Conservation (phyloP, 2,329 filamentous ascomycete species). For the Cordyceps cateniannulata region DNA sequence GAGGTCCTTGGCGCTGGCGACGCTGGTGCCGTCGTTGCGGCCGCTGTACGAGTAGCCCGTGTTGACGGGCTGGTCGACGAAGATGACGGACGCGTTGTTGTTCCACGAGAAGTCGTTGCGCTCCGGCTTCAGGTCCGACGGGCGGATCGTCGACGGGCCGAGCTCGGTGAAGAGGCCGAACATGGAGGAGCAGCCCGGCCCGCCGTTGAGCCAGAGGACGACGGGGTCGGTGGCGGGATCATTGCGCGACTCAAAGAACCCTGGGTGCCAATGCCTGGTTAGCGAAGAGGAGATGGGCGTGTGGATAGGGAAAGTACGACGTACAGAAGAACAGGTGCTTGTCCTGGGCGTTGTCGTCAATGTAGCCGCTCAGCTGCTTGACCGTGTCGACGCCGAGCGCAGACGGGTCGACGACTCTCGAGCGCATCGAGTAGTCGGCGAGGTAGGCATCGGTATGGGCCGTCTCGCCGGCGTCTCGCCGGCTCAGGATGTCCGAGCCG, state of each 20-base stretch:
- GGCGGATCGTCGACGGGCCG: constrained; percentile 79
- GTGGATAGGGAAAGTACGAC: not conserved
- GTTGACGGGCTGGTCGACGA: constrained; percentile 98
- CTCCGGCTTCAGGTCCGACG: constrained; percentile 69
- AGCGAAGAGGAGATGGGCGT: not conserved
- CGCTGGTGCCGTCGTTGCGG: constrained; percentile 81
- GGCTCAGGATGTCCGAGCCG: constrained; percentile 69
- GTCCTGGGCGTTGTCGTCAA: constrained; percentile 92
- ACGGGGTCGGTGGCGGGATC: constrained; percentile 96
- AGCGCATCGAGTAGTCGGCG: constrained; percentile 78
- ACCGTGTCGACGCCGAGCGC: constrained; percentile 82
- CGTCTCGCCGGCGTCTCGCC: constrained; percentile 51
- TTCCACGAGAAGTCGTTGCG: constrained; percentile 94
- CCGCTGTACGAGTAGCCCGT: constrained; percentile 97
- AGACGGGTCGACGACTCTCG: constrained; percentile 84
- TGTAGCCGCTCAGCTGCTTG: constrained; percentile 97
- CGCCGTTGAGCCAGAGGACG: constrained; percentile 90
- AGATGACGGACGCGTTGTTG: constrained; percentile 95
- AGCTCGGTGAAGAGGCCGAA: constrained; percentile 98
- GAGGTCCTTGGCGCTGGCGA: constrained; percentile 94
- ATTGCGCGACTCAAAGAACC: constrained; percentile 99
- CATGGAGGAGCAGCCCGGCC: constrained; percentile 92
- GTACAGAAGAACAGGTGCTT: constrained; percentile 93
- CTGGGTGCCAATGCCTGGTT: not conserved
- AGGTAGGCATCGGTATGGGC: constrained; percentile 76